Evolutionary conservation across 2,329 filamentous ascomycete species (phyloP), one percentile per base, ranked within the genome.

Genomic region (Apiospora rasikravindrae): DNA sequence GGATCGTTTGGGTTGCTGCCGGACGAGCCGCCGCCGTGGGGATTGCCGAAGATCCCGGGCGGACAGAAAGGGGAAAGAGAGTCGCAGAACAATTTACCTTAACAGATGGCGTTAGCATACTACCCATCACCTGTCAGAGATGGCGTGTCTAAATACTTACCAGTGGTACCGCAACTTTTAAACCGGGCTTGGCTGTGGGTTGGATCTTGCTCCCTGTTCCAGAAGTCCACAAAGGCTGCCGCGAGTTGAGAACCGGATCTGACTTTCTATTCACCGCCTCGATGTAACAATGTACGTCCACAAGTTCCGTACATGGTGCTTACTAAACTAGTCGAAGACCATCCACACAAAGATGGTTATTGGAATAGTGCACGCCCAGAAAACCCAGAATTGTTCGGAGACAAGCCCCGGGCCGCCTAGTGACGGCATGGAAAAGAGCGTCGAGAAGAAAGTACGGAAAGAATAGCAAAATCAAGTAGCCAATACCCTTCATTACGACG

Each of bases 1-100:
- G 53, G 53, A 19, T 61, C 53, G 16, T 61, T 61, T 29, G 53
- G 53, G 29, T 61, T 61, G 53, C 24, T 29, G n/a, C 29, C 29
- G n/a, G 53, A 61, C 11, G 29, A 61, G 24, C 53, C 53, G 53
- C 53, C 53, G 53, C 53, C 53, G 29, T 61, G 53, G 53, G 8
- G 24, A 37, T 61, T 61, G 53, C 53, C 53, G 53, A 61, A 61
- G n/a, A 61, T 37, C 2, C 53, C 29, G 16, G 53, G 53, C 53
- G 53, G 29, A 19, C 53, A 61, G 24, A 61, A 61, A 37, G 53
- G 29, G 53, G n/a, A 61, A 37, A 26, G 24, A 61, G 53, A 61
- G 29, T 61, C 29, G 53, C 53, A 61, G 53, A 61, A 61, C 24
- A 61, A 19, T 26, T 29, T 37, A 61, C 53, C 53, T 61, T 29